These are phyloP conservation scores for Endothia cerciana DNA, from an alignment of 2,329 filamentous ascomycete genomes.

Conservation along the genomic window DNA sequence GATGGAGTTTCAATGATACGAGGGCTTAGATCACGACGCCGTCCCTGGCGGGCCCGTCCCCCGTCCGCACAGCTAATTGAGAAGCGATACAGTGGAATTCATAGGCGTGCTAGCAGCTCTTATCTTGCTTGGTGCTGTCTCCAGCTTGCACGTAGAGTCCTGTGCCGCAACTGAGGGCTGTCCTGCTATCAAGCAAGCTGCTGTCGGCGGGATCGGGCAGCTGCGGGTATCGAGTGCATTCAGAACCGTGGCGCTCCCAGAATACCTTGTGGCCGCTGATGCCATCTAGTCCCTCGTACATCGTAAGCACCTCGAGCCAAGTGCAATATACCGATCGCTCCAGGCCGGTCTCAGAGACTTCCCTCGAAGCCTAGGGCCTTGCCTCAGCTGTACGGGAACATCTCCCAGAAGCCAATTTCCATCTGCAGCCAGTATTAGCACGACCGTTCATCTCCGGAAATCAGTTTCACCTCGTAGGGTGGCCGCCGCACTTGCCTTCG, in stretches of 20 bases:
- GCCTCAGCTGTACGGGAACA: conserved; percentile 44
- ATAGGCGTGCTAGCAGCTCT: not conserved
- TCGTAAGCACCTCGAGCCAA: not conserved
- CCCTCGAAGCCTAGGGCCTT: not conserved
- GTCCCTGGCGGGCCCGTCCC: not conserved
- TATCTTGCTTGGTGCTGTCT: not conserved
- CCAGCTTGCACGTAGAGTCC: too few species aligned
- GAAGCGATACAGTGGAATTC: not conserved
- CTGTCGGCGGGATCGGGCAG: not conserved
- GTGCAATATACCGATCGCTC: not conserved
- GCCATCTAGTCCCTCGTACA: not conserved
- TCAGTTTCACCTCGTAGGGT: conserved; percentile 16
- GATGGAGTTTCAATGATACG: not conserved
- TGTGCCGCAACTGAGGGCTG: too few species aligned
- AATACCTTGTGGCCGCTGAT: not conserved
- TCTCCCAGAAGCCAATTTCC: conserved; percentile 77
- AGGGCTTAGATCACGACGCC: not conserved
- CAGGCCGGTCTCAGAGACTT: conserved; percentile 6
- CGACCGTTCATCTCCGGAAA: conserved; percentile 8
- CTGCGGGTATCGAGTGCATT: not conserved
- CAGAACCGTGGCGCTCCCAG: not conserved
- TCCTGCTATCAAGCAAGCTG: not conserved
- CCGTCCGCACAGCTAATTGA: not conserved
- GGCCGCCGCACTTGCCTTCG: conserved; percentile 60
- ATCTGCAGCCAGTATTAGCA: conserved; percentile 53